Conservation (phyloP, 176 grass and related monocot genomes). For the Bonia amplexicaulis region DNA sequence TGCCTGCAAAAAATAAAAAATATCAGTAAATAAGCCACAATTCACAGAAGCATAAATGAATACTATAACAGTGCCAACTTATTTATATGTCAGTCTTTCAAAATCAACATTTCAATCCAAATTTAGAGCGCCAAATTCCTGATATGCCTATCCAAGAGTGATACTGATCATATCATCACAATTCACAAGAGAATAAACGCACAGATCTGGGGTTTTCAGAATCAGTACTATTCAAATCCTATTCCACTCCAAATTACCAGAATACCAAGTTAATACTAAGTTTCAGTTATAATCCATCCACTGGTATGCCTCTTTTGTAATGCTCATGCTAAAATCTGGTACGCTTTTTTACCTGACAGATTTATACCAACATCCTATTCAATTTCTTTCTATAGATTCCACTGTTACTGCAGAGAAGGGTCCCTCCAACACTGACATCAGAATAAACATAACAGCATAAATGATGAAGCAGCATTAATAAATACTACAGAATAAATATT, state of each 20-base stretch:
- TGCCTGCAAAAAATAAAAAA: slow-evolving; percentile 47
- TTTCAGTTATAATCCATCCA: slow-evolving; percentile 10
- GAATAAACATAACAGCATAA: slow-evolving; percentile 13
- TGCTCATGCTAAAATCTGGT: not conserved
- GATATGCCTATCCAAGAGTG: not conserved
- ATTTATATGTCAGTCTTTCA: not conserved
- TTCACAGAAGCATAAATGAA: slow-evolving; percentile 4
- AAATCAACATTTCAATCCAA: not conserved
- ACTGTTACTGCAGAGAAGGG: slow-evolving; percentile 8
- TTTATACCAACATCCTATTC: slow-evolving; percentile 11
- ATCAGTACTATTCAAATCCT: not conserved
- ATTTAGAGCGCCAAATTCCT: not conserved
- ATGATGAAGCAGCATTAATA: not conserved
- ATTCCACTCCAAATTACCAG: not conserved
- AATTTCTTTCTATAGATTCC: slow-evolving; percentile 5
- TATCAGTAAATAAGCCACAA: not conserved
- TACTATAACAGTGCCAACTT: not conserved
- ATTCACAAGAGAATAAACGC: not conserved
- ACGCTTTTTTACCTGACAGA: not conserved
- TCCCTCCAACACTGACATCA: not conserved
- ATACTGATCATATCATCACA: not conserved
- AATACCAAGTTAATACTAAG: slow-evolving; percentile 17
- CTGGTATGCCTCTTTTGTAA: not conserved
- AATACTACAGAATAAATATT: not conserved
- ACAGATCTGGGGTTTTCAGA: not conserved